Evolutionary conservation across 345 rosid genomes (phyloP), one percentile per base, ranked within the genome.

Genomic region (Nasturtium officinale): DNA sequence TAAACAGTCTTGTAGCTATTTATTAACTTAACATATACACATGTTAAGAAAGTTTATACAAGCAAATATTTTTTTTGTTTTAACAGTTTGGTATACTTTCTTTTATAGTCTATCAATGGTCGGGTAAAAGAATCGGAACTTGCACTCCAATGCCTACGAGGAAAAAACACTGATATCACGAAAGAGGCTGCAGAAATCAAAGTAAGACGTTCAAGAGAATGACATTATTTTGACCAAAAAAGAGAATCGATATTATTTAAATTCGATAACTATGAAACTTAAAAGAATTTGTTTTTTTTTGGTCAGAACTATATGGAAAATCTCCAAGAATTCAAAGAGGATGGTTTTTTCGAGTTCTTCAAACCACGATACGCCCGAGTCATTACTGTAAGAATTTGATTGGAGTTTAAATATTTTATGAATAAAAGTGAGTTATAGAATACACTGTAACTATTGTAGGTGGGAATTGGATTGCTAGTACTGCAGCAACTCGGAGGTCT

Each of bases 401-500:
- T 60, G 15, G 9, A 20, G 13, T 43, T 58, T 23, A 57, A 17
- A 15, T 15, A 12, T 5, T 15, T 63, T 42, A n/a, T 32, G 16
- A 51, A 5, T 28, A 26, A 45, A 33, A 52, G 9, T 3, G 28
- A 12, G 10, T 25, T 20, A 40, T 21, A 51, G 47, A 21, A 35
- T 54, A 21, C 28, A n/a, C 29, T 47, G 37, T 40, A 43, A 52
- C 13, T 5, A 38, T 5, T 33, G 7, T 50, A 86, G 93, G 90
- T 88, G 54, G 93, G 86, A 21, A 83, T 86, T 65, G 96, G 97
- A 48, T 67, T 89, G 73, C 85, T 89, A 88, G 87, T 72, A 32
- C 78, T 91, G 72, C 97, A 91, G 83, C 93, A 89, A 72, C 84
- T 91, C 17, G 96, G 97, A 69, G 97, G 97, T 30, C 87, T 86